A percentile compares a stretch with the other conserved stretches of the same genome.
phyloP scores from a whole-genome alignment of 2,329 filamentous ascomycete genomes.

The Magnaporthiopsis poae region DNA sequence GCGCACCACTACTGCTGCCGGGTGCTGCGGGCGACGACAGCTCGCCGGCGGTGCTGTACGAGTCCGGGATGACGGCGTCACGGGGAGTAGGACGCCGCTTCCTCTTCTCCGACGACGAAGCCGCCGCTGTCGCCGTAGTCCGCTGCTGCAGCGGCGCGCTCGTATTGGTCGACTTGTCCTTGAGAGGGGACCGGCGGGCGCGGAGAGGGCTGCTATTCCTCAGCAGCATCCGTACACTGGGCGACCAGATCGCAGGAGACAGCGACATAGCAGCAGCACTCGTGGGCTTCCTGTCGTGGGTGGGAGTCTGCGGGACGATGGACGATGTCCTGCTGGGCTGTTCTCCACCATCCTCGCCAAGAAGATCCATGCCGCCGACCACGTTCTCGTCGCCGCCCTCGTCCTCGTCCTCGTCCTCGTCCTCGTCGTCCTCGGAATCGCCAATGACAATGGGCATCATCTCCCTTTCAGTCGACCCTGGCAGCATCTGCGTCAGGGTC shows the following conservation, averaged over 20 bases:
- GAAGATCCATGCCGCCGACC: not conserved
- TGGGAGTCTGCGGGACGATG: conserved; percentile 34
- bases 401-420: too few species aligned
- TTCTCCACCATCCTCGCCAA: conserved; percentile 4
- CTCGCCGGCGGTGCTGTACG: conserved; percentile 28
- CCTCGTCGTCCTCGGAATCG: conserved; percentile 17
- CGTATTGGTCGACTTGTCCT: conserved; percentile 25
- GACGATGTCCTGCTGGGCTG: conserved; percentile 15
- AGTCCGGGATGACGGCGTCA: conserved; percentile 35
- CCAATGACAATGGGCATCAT: conserved; percentile 13
- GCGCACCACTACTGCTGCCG: conserved; percentile 13
- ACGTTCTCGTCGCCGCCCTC: not conserved
- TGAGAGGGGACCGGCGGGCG: conserved; percentile 27
- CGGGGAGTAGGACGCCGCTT: not conserved
- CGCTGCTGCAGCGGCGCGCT: conserved; percentile 9
- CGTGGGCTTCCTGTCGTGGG: conserved; percentile 5
- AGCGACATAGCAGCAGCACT: not conserved
- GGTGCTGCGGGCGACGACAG: not conserved
- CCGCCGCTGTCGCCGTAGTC: conserved; percentile 13
- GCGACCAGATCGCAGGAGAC: not conserved
- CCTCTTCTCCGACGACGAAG: conserved; percentile 18
- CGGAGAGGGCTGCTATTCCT: conserved; percentile 6
- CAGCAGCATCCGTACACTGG: not conserved
- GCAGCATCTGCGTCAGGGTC: conserved; percentile 25
- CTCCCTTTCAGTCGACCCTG: conserved; percentile 10